These are phyloP conservation scores for Rhizophagus prolifer DNA, from an alignment of 192 early-diverging fungal species.

Conservation along the genomic window DNA sequence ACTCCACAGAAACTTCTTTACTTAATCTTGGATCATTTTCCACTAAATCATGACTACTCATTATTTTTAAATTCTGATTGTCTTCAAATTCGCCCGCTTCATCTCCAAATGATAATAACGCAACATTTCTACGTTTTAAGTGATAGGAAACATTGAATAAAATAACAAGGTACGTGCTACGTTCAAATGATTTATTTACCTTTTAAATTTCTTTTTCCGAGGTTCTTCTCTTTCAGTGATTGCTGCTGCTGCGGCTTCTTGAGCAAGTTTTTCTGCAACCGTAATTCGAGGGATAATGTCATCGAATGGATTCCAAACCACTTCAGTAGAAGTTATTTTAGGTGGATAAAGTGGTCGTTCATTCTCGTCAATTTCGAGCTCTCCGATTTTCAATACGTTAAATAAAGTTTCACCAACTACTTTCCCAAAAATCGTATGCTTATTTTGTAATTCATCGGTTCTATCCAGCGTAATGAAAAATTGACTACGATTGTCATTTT, in stretches of 20 bases:
- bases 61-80: conserved; percentile 45
- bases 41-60: conserved; percentile 80
- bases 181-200: conserved; percentile 39
- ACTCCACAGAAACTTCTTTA: conserved; percentile 25
- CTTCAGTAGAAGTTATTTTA: conserved; percentile 59
- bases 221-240: conserved; percentile 41
- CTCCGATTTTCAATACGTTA: conserved; percentile 85
- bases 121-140: conserved; percentile 55
- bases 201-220: conserved; percentile 60
- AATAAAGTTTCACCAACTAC: conserved; percentile 90
- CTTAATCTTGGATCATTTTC: conserved; percentile 44
- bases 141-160: not conserved
- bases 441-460: conserved; percentile 80
- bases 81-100: conserved; percentile 65
- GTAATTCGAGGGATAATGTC: conserved; percentile 80
- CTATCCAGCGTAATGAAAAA: conserved; percentile 93
- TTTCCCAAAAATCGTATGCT: conserved; percentile 92
- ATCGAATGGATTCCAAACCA: conserved; percentile 87
- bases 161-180: not conserved
- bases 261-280: conserved; percentile 35
- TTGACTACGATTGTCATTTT: conserved; percentile 83
- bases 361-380: conserved; percentile 73
- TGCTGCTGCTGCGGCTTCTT: conserved; percentile 14
- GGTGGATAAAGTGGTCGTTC: conserved; percentile 81
- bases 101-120: conserved; percentile 87